Base-by-base conservation (phyloP, 2,329 filamentous ascomycete species). In the Colletotrichum theobromicola region DNA sequence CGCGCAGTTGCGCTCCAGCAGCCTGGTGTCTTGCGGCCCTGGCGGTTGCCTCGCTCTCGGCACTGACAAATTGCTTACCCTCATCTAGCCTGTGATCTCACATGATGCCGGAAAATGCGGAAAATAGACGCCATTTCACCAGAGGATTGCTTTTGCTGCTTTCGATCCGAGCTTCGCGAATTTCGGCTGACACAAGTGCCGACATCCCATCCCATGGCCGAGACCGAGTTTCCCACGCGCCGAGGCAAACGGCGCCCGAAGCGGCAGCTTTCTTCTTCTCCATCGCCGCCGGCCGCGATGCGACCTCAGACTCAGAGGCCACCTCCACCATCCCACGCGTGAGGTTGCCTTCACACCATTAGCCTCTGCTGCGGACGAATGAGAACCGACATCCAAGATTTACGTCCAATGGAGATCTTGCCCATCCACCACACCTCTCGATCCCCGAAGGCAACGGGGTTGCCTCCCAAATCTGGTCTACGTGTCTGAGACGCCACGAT, bases 401-500 rank as follows among this genome's bases (percentile, higher is more conserved):
- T 15, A 30, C 28, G 24, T 21, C 64, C 64, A 67, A 57, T 57
- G 21, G 30, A 15, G n/a, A 28, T 24, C 5, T 55, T n/a, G 21
- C 16, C 10, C 12, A 32, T 32, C 21, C 32, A 67, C 64, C 64
- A 58, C 50, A 37, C 15, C 32, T 10, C 15, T n/a, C 30, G 12
- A 55, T 21, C n/a, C 35, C 21, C 63, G 15, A 24, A 32, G 57
- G 28, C 50, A 37, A 28, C 30, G 32, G 42, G 63, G 63, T 28
- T 50, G 24, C 21, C 35, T 60, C 46, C 63, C 42, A 55, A 58
- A 67, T 67, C 64, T 67, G 46, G 46, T 61, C 55, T 68, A 26
- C 35, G 66, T 68, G 66, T 68, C 66, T 68, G 66, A 61, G 55
- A 68, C 66, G 66, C 66, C 55, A 61, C 55, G 55, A 61, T 68